These are phyloP conservation scores for Phytophthora melonis DNA, from an alignment of 352 stramenopile species.

Conservation along the genomic window DNA sequence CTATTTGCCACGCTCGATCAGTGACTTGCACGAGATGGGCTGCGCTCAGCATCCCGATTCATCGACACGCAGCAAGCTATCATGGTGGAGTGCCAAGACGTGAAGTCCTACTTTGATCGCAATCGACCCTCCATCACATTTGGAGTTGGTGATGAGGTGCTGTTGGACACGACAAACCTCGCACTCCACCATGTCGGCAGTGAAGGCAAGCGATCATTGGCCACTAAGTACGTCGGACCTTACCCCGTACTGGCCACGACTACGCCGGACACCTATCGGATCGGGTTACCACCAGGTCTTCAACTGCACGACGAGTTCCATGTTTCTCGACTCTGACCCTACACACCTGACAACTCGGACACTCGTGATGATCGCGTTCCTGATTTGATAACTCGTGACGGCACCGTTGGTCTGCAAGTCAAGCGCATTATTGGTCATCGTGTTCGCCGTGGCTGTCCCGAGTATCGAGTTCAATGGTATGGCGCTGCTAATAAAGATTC, in stretches of 20 bases:
- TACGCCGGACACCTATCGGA: conserved; percentile 5
- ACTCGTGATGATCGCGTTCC: conserved; percentile 2
- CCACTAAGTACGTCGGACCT: conserved; percentile 6
- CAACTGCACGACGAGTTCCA: conserved; percentile 11
- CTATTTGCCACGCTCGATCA: conserved; percentile 7
- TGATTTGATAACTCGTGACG: conserved; percentile 8
- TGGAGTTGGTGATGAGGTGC: conserved; percentile 6
- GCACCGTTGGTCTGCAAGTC: neutral
- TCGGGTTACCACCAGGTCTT: conserved; percentile 7
- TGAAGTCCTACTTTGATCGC: conserved; percentile 16
- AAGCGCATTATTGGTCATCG: conserved; percentile 10
- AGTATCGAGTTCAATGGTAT: too few relatives aligned
- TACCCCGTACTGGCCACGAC: conserved; percentile 3
- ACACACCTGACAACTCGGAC: neutral
- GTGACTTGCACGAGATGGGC: too few relatives aligned
- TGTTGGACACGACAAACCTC: conserved; percentile 9
- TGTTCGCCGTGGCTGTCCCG: too few relatives aligned
- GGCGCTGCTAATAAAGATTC: too few relatives aligned
- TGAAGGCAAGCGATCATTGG: neutral
- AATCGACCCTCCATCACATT: conserved; percentile 1
- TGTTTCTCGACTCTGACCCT: conserved; percentile 4
- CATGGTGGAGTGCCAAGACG: conserved; percentile 10
- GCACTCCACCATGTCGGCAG: conserved; percentile 3
- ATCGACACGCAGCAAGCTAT: too few relatives aligned
- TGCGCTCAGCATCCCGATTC: too few relatives aligned